phyloP scores from a whole-genome alignment of 1,284 basidiomycete species.

The Apiotrichum siamense region DNA sequence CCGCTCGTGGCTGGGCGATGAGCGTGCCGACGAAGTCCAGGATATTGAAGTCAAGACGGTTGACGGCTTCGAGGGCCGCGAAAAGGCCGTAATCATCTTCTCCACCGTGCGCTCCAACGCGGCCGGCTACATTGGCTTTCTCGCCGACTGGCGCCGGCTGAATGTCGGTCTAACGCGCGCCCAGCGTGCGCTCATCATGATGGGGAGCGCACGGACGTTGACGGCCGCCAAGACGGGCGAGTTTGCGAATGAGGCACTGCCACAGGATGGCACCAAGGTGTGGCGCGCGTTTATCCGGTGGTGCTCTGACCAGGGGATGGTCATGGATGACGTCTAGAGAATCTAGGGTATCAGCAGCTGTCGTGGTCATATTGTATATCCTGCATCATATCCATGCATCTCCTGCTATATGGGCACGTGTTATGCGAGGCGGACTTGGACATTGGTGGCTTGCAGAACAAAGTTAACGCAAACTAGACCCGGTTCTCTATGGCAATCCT shows the following conservation, averaged over 20 bases:
- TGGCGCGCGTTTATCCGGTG: conserved; percentile 37
- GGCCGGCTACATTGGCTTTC: conserved; percentile 71
- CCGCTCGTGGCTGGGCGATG: conserved; percentile 55
- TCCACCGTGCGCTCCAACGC: conserved; percentile 79
- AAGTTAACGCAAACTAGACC: no score
- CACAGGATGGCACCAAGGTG: conserved; percentile 32
- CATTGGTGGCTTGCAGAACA: background rate
- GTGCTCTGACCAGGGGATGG: conserved; percentile 24
- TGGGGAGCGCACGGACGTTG: conserved; percentile 70
- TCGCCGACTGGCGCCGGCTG: conserved; percentile 77
- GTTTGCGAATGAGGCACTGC: conserved; percentile 22
- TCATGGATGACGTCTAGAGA: conserved; percentile 19
- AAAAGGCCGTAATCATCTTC: conserved; percentile 87
- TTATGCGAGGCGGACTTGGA: no score
- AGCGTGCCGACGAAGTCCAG: conserved; percentile 58
- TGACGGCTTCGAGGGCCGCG: conserved; percentile 87
- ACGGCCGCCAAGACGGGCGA: conserved; percentile 33
- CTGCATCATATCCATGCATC: background rate
- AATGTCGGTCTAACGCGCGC: conserved; percentile 86
- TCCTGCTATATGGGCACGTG: background rate
- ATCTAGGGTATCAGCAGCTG: background rate
- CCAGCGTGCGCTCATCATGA: conserved; percentile 71
- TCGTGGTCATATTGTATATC: conserved; percentile 3
- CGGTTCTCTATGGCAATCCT: no score
- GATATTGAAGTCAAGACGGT: conserved; percentile 79